These are phyloP conservation scores for Macrophomina pseudophaseolina DNA, from an alignment of 2,329 filamentous ascomycete genomes.

Conservation along the genomic window DNA sequence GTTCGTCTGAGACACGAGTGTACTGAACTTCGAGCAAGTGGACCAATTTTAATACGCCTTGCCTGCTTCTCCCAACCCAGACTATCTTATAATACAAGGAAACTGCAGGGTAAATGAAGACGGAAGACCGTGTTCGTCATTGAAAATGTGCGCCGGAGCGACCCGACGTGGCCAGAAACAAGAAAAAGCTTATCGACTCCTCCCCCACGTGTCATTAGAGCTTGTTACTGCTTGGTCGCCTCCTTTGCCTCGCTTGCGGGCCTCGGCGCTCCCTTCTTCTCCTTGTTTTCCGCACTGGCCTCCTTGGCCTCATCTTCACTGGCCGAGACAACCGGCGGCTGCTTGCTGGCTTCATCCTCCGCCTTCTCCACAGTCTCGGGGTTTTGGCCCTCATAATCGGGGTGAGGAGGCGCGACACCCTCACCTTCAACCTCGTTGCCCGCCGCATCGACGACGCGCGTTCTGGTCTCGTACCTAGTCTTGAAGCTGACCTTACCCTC, in stretches of 20 bases:
- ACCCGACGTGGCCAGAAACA: slow-evolving; percentile 9
- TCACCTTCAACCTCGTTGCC: slow-evolving; percentile 69
- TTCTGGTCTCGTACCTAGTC: slow-evolving; percentile 94
- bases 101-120: slow-evolving; percentile 7
- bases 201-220: slow-evolving; percentile 22
- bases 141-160: slow-evolving; percentile 8
- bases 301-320: slow-evolving; percentile 52
- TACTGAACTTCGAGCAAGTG: neutral
- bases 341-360: slow-evolving; percentile 44
- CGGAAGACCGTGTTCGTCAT: slow-evolving; percentile 24
- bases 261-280: slow-evolving; percentile 40
- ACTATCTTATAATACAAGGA: slow-evolving; percentile 21
- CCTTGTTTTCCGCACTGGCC: slow-evolving; percentile 44
- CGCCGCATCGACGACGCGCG: slow-evolving; percentile 76
- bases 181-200: slow-evolving; percentile 22
- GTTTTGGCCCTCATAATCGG: slow-evolving; percentile 63
- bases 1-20: slow-evolving; percentile 10
- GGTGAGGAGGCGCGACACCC: slow-evolving; percentile 58
- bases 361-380: slow-evolving; percentile 57
- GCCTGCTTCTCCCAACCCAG: slow-evolving; percentile 11
- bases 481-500: slow-evolving; percentile 95
- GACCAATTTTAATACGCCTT: slow-evolving; percentile 17
- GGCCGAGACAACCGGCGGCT: slow-evolving; percentile 47
- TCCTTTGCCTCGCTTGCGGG: slow-evolving; percentile 46
- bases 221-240: slow-evolving; percentile 36